A percentile compares a stretch with the other conserved stretches of the same genome.
These are phyloP conservation scores for Calonectria montana DNA, from an alignment of 2,329 filamentous ascomycete species.

Conservation along the genomic window DNA sequence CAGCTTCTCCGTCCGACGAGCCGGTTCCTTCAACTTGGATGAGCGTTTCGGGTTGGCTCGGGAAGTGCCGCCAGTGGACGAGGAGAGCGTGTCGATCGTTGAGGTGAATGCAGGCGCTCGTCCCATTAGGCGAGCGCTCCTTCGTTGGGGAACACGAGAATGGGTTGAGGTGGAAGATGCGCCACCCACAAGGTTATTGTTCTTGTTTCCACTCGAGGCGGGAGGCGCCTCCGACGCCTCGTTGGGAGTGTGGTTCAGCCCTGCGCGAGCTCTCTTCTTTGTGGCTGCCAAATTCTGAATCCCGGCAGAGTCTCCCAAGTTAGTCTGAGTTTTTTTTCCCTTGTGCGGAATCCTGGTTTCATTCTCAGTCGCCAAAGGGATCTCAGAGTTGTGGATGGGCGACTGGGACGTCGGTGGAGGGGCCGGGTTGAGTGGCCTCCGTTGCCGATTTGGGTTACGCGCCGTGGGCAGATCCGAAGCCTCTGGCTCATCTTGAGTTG, in stretches of 20 bases:
- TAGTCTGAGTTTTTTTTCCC: background rate
- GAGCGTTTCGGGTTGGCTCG: slow-evolving; percentile 10
- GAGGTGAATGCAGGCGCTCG: background rate
- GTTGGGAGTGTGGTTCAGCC: background rate
- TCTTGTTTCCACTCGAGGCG: slow-evolving; percentile 10
- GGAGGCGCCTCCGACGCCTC: slow-evolving; percentile 9
- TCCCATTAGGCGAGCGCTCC: slow-evolving; percentile 29
- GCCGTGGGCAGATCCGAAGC: slow-evolving; percentile 3
- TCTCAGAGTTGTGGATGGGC: background rate
- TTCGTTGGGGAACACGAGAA: slow-evolving; percentile 22
- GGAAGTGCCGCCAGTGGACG: background rate
- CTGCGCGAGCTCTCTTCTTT: slow-evolving; percentile 10
- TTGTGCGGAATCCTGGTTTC: background rate
- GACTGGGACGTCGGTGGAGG: slow-evolving; percentile 13
- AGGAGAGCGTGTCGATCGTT: background rate
- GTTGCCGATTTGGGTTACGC: slow-evolving; percentile 14
- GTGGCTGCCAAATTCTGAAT: background rate
- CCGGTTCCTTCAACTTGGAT: background rate
- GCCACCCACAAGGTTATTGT: slow-evolving; percentile 15
- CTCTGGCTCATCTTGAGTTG: background rate
- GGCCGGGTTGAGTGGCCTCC: slow-evolving; percentile 19
- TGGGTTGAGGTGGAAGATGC: slow-evolving; percentile 12
- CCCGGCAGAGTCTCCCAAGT: background rate
- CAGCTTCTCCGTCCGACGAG: background rate
- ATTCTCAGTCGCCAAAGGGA: background rate